Evolutionary conservation across 768 basidiomycete genomes (phyloP).

Genomic region (Lactarius hatsudake): DNA sequence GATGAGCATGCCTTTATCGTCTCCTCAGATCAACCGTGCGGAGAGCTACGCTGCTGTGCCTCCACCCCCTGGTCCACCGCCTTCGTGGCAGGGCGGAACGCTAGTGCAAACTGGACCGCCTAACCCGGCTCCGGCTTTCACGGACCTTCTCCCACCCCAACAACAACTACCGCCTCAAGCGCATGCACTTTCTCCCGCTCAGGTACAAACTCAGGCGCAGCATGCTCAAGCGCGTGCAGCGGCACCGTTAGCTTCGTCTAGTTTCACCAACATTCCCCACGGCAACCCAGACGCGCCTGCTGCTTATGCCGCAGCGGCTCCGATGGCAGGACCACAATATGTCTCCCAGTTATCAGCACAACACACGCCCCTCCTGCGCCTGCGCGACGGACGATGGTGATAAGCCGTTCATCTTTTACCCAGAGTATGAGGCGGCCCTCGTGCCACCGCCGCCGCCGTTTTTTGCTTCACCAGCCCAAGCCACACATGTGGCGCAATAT

Average conservation of each 20-base stretch:
- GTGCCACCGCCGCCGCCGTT: conserved; percentile 1
- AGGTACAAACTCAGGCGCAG: conserved; percentile 11
- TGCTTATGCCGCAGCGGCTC: conserved; percentile 4
- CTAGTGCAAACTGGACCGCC: conserved; percentile 9
- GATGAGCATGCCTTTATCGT: conserved; percentile 10
- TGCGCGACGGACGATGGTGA: conserved; percentile 25
- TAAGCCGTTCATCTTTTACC: conserved; percentile 29
- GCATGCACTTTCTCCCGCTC: conserved; percentile 4
- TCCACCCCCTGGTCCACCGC: conserved; percentile 6
- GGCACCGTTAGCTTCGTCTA: conserved; percentile 7
- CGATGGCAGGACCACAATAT: not conserved
- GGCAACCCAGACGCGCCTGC: conserved; percentile 14
- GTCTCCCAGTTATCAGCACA: conserved; percentile 7
- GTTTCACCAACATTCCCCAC: conserved; percentile 17
- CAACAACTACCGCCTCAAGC: conserved; percentile 6
- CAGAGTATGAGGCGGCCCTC: conserved; percentile 25
- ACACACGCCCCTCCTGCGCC: not conserved
- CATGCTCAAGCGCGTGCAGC: not conserved
- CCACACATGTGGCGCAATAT: conserved; percentile 14
- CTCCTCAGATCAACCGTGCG: not conserved
- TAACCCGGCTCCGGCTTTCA: conserved; percentile 16
- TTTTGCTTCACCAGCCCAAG: conserved; percentile 8
- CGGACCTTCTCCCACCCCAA: conserved; percentile 17
- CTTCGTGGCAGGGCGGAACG: conserved; percentile 19
- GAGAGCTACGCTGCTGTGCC: conserved; percentile 5